Evolutionary conservation across 108 stramenopile genomes (phyloP).

Genomic region (Skeletonema tropicum): DNA sequence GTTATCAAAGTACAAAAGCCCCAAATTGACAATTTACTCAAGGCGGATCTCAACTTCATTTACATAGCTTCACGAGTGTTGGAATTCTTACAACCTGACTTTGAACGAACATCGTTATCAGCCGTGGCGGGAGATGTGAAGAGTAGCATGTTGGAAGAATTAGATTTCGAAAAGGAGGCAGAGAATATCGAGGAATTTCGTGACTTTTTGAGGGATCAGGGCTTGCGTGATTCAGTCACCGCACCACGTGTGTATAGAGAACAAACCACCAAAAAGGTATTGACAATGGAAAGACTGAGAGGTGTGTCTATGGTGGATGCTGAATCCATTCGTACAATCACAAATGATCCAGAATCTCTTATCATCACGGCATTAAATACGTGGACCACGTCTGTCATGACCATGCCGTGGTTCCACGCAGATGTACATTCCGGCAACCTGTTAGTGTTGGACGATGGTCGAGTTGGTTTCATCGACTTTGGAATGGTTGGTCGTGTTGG

Average conservation of each 20-base stretch:
- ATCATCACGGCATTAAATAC: conserved; percentile 94
- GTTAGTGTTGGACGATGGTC: conserved; percentile 82
- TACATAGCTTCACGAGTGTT: conserved; percentile 85
- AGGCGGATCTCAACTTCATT: conserved; percentile 93
- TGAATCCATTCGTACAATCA: conserved; percentile 70
- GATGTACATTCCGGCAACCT: conserved; percentile 95
- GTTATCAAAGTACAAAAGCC: conserved; percentile 98
- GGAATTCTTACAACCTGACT: conserved; percentile 92
- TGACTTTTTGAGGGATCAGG: conserved; percentile 71
- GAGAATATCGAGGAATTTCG: conserved; percentile 90
- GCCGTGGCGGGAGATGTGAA: conserved; percentile 88
- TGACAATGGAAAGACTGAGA: conserved; percentile 90
- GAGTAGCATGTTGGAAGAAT: conserved; percentile 91
- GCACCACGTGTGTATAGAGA: conserved; percentile 74
- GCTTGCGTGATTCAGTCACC: conserved; percentile 68
- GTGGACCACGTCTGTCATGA: conserved; percentile 89
- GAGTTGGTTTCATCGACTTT: conserved; percentile 97
- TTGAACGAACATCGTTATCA: conserved; percentile 84
- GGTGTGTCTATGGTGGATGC: conserved; percentile 92
- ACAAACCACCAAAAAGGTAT: conserved; percentile 78
- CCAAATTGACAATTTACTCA: conserved; percentile 86
- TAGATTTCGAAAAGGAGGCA: conserved; percentile 93
- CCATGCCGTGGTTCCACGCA: conserved; percentile 96
- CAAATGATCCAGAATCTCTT: conserved; percentile 77
- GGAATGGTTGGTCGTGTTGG: conserved; percentile 95